Base-by-base conservation (phyloP, 768 basidiomycete species). In the Mycena latifolia region DNA sequence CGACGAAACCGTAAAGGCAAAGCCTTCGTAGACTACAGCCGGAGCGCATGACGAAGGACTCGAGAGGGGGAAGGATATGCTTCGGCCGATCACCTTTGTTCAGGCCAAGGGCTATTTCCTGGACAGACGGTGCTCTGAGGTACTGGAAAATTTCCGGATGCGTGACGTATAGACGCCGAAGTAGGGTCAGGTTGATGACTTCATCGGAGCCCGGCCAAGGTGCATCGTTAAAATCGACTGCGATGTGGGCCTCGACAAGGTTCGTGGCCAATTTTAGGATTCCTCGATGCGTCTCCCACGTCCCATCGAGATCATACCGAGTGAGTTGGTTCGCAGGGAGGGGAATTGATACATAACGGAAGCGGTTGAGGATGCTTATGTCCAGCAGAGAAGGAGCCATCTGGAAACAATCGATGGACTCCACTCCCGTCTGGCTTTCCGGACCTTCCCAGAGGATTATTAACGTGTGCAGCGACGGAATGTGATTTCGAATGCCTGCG, bases 251-350 rank as follows among this genome's bases (percentile, higher is more conserved):
- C 24, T 65, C 46, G 11, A 59, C 35, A 7, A 65, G 57, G 57
- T 59, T 53, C 15, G 24, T 27, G 3, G 45, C 58, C 17, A 54
- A 28, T 22, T 29, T 54, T 46, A 65, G 41, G 17, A 65, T n/a
- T n/a, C n/a, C n/a, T n/a, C 11, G 14, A 11, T 5, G 4, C 8
- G 25, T 65, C 1, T 48, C 27, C 52, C 57, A 60, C 1, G 57
- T 24, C n/a, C 25, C 28, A 11, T 55, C 22, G 10, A 39, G 31
- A 5, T 39, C 7, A 17, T 48, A 55, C 6, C 45, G 35, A 5
- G 45, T 55, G 45, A 65, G 64, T 7, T 47, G 55, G 7, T 65
- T 52, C 3, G 25, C 17, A 10, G 64, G 64, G 25, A 60, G 27
- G 28, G 24, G 18, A 24, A 47, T 39, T 3, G 52, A n/a, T 5